Percentiles rank a stretch among this genome's conserved stretches.
These are phyloP conservation scores for Rickenella mellea DNA, from an alignment of 768 basidiomycete species.

Conservation along the genomic window DNA sequence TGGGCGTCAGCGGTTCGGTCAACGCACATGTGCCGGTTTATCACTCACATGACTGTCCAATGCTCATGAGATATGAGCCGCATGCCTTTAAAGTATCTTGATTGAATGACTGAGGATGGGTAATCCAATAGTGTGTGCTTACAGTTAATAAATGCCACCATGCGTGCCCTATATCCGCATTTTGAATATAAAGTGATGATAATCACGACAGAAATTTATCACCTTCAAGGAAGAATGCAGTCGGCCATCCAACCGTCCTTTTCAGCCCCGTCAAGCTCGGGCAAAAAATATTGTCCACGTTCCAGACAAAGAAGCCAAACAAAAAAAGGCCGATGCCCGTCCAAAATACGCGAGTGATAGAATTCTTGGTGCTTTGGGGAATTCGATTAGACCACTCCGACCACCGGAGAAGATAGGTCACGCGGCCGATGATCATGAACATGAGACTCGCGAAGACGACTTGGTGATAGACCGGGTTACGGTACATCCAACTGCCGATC, in stretches of 20 bases:
- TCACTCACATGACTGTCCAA: constrained; percentile 23
- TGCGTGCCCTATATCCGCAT: constrained; percentile 40
- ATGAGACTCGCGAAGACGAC: constrained; percentile 57
- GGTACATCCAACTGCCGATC: constrained; percentile 41
- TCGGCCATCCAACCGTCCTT: constrained; percentile 48
- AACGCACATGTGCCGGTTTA: too few relatives aligned
- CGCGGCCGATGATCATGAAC: constrained; percentile 35
- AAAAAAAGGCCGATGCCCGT: constrained; percentile 48
- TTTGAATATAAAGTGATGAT: background rate
- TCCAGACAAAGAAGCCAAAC: constrained; percentile 68
- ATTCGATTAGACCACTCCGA: constrained; percentile 30
- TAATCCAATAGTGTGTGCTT: constrained; percentile 11
- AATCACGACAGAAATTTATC: constrained; percentile 6
- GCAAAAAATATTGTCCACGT: constrained; percentile 74
- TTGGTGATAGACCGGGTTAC: constrained; percentile 78
- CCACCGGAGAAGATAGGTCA: constrained; percentile 40
- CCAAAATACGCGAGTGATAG: constrained; percentile 36
- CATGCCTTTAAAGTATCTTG: constrained; percentile 25
- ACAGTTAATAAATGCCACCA: constrained; percentile 72
- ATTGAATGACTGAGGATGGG: background rate
- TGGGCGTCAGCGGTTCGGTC: too few relatives aligned
- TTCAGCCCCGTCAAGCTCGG: constrained; percentile 47
- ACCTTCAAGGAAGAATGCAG: constrained; percentile 60
- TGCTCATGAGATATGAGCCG: constrained; percentile 33
- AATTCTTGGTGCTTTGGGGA: constrained; percentile 30